Evolutionary conservation across 2,329 filamentous ascomycete species (phyloP).

Genomic region (Didymella sp.): DNA sequence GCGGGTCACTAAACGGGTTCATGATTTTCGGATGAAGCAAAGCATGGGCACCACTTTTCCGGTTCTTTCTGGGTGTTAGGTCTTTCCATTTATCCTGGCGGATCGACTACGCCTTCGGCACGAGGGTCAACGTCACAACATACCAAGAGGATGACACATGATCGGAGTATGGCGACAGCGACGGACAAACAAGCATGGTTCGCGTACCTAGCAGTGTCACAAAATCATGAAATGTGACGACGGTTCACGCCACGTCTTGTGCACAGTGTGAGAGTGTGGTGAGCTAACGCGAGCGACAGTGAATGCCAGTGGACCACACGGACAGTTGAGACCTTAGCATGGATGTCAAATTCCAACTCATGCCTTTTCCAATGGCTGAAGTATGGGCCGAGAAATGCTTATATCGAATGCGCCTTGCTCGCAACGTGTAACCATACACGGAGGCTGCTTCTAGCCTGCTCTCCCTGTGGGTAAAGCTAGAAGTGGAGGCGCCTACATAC

Average conservation of each 20-base stretch:
- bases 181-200: constrained; percentile 36
- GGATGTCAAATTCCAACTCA: constrained; percentile 99
- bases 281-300: constrained; percentile 1
- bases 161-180: constrained; percentile 47
- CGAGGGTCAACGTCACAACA: constrained; percentile 29
- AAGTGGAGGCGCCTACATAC: constrained; percentile 40
- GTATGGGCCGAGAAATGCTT: constrained; percentile 99
- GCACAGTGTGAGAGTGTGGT: constrained; percentile 8
- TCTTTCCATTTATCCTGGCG: constrained; percentile 39
- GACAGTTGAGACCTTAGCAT: constrained; percentile 65
- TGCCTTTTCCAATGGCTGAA: constrained; percentile 77
- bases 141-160: constrained; percentile 41
- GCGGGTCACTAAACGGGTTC: constrained; percentile 66
- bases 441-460: constrained; percentile 38
- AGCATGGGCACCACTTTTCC: constrained; percentile 41
- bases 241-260: constrained; percentile 43
- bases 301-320: neutral
- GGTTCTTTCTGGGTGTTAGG: constrained; percentile 47
- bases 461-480: constrained; percentile 28
- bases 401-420: constrained; percentile 44
- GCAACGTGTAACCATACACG: constrained; percentile 27
- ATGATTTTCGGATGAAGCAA: constrained; percentile 36
- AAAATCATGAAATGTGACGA: constrained; percentile 48
- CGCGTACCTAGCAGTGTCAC: constrained; percentile 47
- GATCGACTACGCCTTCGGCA: constrained; percentile 41